Base-by-base conservation (phyloP, 192 early-diverging fungal species). In the Dissophora globulifera region DNA sequence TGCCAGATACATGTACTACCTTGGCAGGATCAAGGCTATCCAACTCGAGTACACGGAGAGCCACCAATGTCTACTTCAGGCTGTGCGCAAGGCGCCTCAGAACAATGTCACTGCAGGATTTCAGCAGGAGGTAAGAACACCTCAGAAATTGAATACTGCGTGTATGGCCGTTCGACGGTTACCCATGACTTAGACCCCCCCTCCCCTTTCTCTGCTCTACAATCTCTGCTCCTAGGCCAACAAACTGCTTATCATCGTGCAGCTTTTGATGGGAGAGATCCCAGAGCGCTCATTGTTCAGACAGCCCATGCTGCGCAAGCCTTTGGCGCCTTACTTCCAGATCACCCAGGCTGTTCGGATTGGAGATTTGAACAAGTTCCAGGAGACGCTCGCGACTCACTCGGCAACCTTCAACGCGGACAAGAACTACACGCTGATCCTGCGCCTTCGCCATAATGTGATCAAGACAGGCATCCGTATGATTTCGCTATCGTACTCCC, bases 401-500 rank as follows among this genome's bases (percentile, higher is more conserved):
- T 84, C 83, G 15, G 82, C 85, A 32, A 87, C 85, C 47, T 98
- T 99, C 79, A 81, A 89, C 29, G 84, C 86, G 20, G 98, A 99
- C 83, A 91, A 96, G 67, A 96, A 91, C 31, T 91, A 91, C 66
- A 93, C 94, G 0, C 79, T 99, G 57, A 94, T 99, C 67, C 75
- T 96, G 47, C 92, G 97, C 82, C 82, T 99, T 49, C 95, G 96
- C 30, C 98, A 99, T 82, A 98, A 98, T 82, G 98, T 99, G 43
- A 99, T 99, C 87, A 98, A 98, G 85, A 93, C 98, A 12, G 98
- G 96, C 31, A 93, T 99, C 50, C 92, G 98, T 51, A 96, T 93
- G 92, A 97, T 99, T 75, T 93, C 90, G 78, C 61, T 96, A 53
- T 93, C 95, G 1, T 99, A 99, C 78, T 95, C 95, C n/a, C 89